Base-by-base conservation (phyloP, 1,139 yeast species). In the Candida tunisiensis region DNA sequence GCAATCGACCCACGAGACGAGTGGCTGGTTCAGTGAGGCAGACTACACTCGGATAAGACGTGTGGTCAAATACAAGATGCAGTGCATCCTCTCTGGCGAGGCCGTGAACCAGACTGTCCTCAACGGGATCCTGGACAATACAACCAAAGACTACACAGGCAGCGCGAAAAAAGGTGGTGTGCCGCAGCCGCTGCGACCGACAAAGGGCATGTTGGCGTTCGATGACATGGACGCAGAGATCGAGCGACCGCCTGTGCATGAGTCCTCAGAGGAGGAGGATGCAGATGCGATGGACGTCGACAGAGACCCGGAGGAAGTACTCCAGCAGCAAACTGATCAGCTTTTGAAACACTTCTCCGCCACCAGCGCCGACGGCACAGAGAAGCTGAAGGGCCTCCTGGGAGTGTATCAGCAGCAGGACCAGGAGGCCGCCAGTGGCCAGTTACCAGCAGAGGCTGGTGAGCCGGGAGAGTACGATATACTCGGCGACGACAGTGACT, bases 1-100 rank as follows among this genome's bases (percentile, higher is more conserved):
- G 8, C 41, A 37, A 11, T 34, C 32, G 12, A 37, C 38, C 7
- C 56, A 64, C 40, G 42, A 51, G 11, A 41, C 51, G 25, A 55
- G 68, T 47, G 96, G 96, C 0, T 88, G 96, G 96, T 63, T 70
- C 32, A 65, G 62, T 31, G 63, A 61, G 34, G 62, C 68, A 26
- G 70, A 73, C 8, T 60, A 82, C 46, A 64, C 66, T 21, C 66
- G 72, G 18, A 53, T 83, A 4, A 62, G 95, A 40, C 57, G 70
- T 29, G 62, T 83, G 11, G 62, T 83, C 32, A 63, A 85, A 37
- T 77, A 75, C 42, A 85, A 85, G 47, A 51, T 80, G 30, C 65
- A 66, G 19, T 72, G 35, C 47, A 74, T 19, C 56, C 56, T 9
- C 53, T 53, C 22, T 70, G 67, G 19, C 57, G 56, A 33, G 46